Conservation (phyloP, 768 basidiomycete species). For the Lactarius pseudohatsudake region DNA sequence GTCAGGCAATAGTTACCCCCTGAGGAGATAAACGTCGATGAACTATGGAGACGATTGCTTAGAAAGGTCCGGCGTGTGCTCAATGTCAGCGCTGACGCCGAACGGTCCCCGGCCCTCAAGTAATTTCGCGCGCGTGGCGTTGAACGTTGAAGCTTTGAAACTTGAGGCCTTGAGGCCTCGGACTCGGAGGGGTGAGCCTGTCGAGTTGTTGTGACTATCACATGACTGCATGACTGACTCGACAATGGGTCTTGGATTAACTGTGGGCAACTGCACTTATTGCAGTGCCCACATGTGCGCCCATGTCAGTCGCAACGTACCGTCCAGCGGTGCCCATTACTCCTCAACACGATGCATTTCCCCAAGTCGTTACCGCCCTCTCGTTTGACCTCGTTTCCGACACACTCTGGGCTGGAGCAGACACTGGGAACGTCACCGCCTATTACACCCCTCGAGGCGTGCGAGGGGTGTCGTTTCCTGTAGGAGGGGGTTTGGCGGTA, state of each 20-base stretch:
- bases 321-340: slow-evolving; percentile 31
- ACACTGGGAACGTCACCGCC: slow-evolving; percentile 66
- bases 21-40: too few species aligned
- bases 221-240: slow-evolving; percentile 5
- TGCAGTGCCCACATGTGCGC: slow-evolving; percentile 3
- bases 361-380: slow-evolving; percentile 66
- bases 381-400: slow-evolving; percentile 92
- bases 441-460: slow-evolving; percentile 62
- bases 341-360: slow-evolving; percentile 30
- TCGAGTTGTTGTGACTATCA: not conserved
- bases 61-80: too few species aligned
- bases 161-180: too few species aligned
- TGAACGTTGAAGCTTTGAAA: too few species aligned
- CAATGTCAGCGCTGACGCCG: too few species aligned
- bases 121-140: too few species aligned
- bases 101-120: too few species aligned
- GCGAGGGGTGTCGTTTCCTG: slow-evolving; percentile 72
- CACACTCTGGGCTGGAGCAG: slow-evolving; percentile 81
- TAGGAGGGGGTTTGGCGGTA: slow-evolving; percentile 66
- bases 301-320: slow-evolving; percentile 30
- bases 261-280: not conserved
- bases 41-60: too few species aligned
- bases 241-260: not conserved
- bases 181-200: too few species aligned
- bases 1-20: too few species aligned